These are phyloP conservation scores for Microcyclosporella mali DNA, from an alignment of 2,329 filamentous ascomycete species.

Conservation along the genomic window DNA sequence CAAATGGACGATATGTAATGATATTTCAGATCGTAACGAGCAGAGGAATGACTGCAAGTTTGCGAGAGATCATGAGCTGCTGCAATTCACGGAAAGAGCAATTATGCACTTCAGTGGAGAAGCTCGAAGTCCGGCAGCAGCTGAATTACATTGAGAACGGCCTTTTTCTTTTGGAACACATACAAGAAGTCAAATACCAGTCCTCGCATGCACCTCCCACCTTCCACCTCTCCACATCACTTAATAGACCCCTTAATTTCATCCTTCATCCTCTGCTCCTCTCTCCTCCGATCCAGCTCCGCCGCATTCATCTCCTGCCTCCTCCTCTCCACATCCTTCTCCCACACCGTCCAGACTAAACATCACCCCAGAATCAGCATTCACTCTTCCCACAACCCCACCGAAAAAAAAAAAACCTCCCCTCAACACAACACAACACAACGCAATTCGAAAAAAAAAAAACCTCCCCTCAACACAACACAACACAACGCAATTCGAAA, in stretches of 20 bases:
- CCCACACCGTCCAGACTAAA: conserved; percentile 33
- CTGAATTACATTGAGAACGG: no score
- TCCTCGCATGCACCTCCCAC: background rate
- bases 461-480: background rate
- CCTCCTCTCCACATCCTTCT: conserved; percentile 27
- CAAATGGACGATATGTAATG: no score
- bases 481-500: no score
- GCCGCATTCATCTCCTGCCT: conserved; percentile 21
- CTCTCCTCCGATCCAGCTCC: conserved; percentile 28
- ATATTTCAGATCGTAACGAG: no score
- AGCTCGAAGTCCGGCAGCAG: no score
- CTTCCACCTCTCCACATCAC: conserved; percentile 2
- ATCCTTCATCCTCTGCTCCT: conserved; percentile 24
- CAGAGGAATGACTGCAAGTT: no score
- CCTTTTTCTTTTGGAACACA: no score
- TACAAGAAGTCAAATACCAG: background rate
- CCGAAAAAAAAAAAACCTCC: background rate
- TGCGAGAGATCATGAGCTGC: no score
- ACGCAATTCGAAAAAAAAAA: background rate
- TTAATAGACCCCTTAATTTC: conserved; percentile 31
- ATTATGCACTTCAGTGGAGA: no score
- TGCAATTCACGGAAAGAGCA: no score
- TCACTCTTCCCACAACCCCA: background rate
- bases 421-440: no score
- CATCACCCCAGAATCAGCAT: conserved; percentile 1